These are phyloP conservation scores for Rosa chinensis DNA, from an alignment of 306 rosid species.

Conservation along the genomic window DNA sequence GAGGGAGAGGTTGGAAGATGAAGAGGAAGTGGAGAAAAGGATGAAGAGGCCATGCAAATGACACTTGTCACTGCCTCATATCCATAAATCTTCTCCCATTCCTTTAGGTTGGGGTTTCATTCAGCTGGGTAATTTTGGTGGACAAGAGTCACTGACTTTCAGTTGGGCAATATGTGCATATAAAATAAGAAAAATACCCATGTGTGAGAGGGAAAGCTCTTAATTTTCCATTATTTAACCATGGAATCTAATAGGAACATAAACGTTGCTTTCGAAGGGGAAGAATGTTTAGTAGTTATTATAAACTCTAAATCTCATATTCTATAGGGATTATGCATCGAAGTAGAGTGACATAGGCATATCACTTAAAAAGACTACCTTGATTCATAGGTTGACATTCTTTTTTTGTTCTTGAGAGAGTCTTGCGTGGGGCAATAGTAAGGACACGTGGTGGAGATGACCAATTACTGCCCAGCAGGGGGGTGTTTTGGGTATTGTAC, in stretches of 20 bases:
- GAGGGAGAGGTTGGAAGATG: conserved; percentile 1
- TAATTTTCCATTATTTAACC: too few species aligned
- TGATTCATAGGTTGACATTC: too few species aligned
- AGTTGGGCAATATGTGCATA: neutral
- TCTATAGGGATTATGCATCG: neutral
- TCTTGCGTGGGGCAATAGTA: too few species aligned
- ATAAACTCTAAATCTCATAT: neutral
- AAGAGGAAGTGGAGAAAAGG: neutral
- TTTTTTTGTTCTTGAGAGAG: too few species aligned
- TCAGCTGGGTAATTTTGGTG: neutral
- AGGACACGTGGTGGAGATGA: too few species aligned
- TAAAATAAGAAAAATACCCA: neutral
- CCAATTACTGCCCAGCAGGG: too few species aligned
- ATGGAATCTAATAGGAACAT: neutral
- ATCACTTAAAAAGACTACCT: too few species aligned
- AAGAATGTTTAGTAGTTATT: neutral
- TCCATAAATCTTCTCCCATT: neutral
- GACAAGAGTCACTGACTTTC: neutral
- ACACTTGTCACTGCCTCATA: conserved; percentile 54
- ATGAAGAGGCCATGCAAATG: conserved; percentile 49
- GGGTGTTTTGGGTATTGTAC: too few species aligned
- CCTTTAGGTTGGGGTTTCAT: neutral
- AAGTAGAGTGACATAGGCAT: neutral
- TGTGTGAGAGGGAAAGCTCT: neutral
- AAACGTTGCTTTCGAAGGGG: neutral